These are phyloP conservation scores for Mangifera indica DNA, from an alignment of 345 rosid genomes.

Conservation along the genomic window DNA sequence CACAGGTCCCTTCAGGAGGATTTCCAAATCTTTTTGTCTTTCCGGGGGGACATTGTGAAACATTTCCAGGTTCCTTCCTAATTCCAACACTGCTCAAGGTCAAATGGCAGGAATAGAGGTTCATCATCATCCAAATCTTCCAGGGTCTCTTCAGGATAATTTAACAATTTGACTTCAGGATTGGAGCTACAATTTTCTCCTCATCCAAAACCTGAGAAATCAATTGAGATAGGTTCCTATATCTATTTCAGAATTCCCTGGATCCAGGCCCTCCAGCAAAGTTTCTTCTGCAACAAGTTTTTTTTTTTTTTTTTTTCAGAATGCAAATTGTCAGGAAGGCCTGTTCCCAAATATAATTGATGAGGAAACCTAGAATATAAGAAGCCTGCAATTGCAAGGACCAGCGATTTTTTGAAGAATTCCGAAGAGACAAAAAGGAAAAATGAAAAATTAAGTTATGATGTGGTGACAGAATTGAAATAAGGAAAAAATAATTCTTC, in stretches of 20 bases:
- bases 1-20: conserved; percentile 17
- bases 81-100: conserved; percentile 43
- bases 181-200: not conserved
- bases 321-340: conserved; percentile 8
- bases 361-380: no score
- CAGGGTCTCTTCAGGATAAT: conserved; percentile 6
- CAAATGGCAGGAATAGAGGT: conserved; percentile 62
- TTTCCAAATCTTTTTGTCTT: conserved; percentile 5
- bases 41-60: conserved; percentile 55
- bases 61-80: conserved; percentile 40
- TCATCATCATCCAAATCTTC: conserved; percentile 30
- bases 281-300: not conserved
- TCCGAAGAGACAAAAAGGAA: no score
- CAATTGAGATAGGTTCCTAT: no score
- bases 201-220: no score
- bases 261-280: no score
- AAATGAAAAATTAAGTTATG: no score
- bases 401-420: no score
- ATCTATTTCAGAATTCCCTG: no score
- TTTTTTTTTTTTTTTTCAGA: conserved; percentile 14
- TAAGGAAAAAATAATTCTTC: not conserved
- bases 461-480: not conserved
- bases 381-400: conserved; percentile 17
- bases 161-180: no score
- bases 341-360: no score